Evolutionary conservation across 495 filamentous ascomycete species (phyloP).

Genomic region (Aspergillus ellipticus): DNA sequence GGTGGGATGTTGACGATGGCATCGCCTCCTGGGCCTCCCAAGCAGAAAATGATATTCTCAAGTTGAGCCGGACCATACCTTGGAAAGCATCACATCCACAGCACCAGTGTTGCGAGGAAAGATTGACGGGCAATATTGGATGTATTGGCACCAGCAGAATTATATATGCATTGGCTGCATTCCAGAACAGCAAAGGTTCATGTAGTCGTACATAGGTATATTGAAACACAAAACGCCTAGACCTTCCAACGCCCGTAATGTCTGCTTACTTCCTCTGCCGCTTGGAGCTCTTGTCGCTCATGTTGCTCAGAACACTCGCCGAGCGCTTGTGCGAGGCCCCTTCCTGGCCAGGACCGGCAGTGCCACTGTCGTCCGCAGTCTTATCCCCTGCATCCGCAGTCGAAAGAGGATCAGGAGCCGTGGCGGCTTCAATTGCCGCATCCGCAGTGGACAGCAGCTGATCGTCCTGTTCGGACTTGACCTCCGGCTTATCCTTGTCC

Average conservation of each 20-base stretch:
- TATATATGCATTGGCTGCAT: slow-evolving; percentile 4
- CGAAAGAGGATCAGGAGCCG: background rate
- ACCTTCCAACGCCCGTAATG: slow-evolving; percentile 7
- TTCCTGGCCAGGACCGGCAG: slow-evolving; percentile 18
- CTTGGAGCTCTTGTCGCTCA: slow-evolving; percentile 69
- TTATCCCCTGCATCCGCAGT: slow-evolving; percentile 5
- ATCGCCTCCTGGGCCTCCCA: too few species aligned
- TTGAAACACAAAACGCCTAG: slow-evolving; percentile 14
- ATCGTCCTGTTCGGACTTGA: slow-evolving; percentile 38
- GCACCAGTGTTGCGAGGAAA: background rate
- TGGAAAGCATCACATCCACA: background rate
- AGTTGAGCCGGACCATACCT: too few species aligned
- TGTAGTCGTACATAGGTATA: slow-evolving; percentile 41
- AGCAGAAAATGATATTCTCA: too few species aligned
- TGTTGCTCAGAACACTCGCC: slow-evolving; percentile 66
- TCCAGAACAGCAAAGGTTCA: slow-evolving; percentile 20
- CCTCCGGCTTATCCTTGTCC: slow-evolving; percentile 29
- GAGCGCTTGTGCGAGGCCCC: slow-evolving; percentile 61
- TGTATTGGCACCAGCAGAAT: background rate
- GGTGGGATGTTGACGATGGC: too few species aligned
- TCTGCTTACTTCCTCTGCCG: slow-evolving; percentile 60
- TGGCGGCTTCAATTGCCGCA: slow-evolving; percentile 10
- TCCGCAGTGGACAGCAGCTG: slow-evolving; percentile 18
- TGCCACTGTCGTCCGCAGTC: slow-evolving; percentile 11
- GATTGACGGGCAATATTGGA: background rate